phyloP scores from a whole-genome alignment of 768 basidiomycete species.

The Podaxis pistillaris region DNA sequence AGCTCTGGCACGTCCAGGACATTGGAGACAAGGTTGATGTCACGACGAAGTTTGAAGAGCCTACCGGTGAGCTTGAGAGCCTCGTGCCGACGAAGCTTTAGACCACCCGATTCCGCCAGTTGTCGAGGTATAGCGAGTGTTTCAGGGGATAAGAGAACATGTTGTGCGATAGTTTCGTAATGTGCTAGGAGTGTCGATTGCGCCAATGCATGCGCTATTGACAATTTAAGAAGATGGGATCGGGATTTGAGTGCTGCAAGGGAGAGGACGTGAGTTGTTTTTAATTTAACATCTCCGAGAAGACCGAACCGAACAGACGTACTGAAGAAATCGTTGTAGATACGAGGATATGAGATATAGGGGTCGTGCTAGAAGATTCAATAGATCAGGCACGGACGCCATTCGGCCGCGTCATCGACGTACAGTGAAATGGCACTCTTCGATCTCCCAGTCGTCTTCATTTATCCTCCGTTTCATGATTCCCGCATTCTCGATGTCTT shows the following conservation, averaged over 20 bases:
- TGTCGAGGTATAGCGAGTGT: constrained; percentile 83
- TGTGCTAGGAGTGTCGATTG: constrained; percentile 91
- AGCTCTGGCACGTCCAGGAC: constrained; percentile 92
- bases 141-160: constrained; percentile 71
- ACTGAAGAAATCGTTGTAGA: constrained; percentile 98
- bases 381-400: constrained; percentile 12
- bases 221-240: constrained; percentile 87
- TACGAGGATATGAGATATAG: constrained; percentile 79
- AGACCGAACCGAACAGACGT: constrained; percentile 27
- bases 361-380: constrained; percentile 65
- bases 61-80: constrained; percentile 85
- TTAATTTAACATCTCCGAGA: background rate
- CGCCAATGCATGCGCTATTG: constrained; percentile 92
- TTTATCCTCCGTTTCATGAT: constrained; percentile 58
- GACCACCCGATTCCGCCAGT: constrained; percentile 73
- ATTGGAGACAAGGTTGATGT: constrained; percentile 89
- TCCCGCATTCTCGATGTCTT: constrained; percentile 76
- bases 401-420: constrained; percentile 23
- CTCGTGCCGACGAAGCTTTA: constrained; percentile 74
- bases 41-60: constrained; percentile 83
- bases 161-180: constrained; percentile 78
- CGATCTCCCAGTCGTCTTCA: constrained; percentile 85
- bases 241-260: constrained; percentile 82
- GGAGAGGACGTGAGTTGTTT: background rate
- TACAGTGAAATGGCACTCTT: constrained; percentile 89